Base-by-base conservation (phyloP, 2,329 filamentous ascomycete genomes). In the Epichloe sibirici region DNA sequence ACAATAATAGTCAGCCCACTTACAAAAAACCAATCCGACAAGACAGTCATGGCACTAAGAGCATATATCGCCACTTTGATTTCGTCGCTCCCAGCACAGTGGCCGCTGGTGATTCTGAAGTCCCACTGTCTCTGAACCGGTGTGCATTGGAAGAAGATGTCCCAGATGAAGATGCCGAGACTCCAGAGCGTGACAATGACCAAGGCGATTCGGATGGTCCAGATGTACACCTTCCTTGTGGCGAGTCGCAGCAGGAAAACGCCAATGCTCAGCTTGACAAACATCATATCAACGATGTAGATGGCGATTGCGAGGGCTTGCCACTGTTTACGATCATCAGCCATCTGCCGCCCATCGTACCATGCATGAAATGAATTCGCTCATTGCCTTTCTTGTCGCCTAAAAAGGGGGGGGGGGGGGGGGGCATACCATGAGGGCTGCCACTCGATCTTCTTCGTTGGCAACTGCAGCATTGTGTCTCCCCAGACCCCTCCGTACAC, bases 231-330 rank as follows among this genome's bases (percentile, higher is more conserved):
- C 46, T 65, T 71, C 43, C 70, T 65, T 3, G 69, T 67, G 1
- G 75, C 71, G 15, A 79, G 65, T 5, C 74, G 69, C 17, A 79
- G 62, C 8, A 78, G 68, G 55, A 78, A 77, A 53, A 78, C 65
- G 37, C 71, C 73, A 48, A 79, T 78, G 63, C 76, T 76, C 49
- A 79, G 63, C 63, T 80, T 80, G 63, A 78, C 72, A 55, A 79
- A 72, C 69, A 78, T 73, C 75, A 80, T 79, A 55, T 76, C 69
- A 9, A 72, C 56, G 45, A 79, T 65, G 52, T 78, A 78, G 2
- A 71, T 71, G 6, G 70, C 72, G 1, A 75, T 74, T 11, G 74
- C 73, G 34, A 78, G 58, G 25, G 75, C 72, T 66, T 78, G 76
- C 65, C 71, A 78, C 70, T 76, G 25, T 25, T 9, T 37, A 17